phyloP scores from a whole-genome alignment of 2,329 filamentous ascomycete species.

The Ophiostoma sp. region DNA sequence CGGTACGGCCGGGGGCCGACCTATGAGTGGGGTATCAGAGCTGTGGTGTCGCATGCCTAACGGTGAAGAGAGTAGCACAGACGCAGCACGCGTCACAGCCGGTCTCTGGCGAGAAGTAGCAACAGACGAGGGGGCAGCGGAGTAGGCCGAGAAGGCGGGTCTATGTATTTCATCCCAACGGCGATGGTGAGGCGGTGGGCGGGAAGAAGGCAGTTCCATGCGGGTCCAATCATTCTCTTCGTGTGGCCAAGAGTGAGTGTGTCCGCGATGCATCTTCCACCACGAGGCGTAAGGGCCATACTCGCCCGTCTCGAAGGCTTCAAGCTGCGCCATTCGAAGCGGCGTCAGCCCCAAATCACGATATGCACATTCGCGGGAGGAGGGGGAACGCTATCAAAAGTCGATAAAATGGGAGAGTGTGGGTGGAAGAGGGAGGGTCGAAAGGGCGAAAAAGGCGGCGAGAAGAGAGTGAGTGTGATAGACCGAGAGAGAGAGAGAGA shows the following conservation, averaged over 20 bases:
- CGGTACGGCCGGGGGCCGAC: constrained; percentile 30
- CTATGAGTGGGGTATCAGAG: constrained; percentile 35
- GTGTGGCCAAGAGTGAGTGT: constrained; percentile 30
- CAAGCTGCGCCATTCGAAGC: constrained; percentile 38
- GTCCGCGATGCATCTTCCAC: constrained; percentile 33
- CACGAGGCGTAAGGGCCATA: constrained; percentile 32
- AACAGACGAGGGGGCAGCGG: constrained; percentile 25
- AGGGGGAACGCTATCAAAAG: not conserved
- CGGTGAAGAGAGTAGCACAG: constrained; percentile 32
- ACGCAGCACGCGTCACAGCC: constrained; percentile 27
- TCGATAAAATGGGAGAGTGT: not conserved
- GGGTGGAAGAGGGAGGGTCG: not conserved
- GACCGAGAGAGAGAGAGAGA: not conserved
- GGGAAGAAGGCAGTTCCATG: constrained; percentile 32
- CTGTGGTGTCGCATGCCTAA: constrained; percentile 37
- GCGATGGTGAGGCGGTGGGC: constrained; percentile 36
- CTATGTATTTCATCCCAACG: constrained; percentile 35
- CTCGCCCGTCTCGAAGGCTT: constrained; percentile 34
- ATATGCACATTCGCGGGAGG: constrained; percentile 29
- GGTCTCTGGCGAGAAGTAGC: constrained; percentile 26
- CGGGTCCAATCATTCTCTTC: constrained; percentile 36
- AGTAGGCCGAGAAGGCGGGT: constrained; percentile 30
- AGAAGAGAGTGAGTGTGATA: not conserved
- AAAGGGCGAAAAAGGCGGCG: not conserved
- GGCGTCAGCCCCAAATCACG: constrained; percentile 33